A percentile compares a stretch with the other conserved stretches of the same genome.
Conservation (phyloP, 768 basidiomycete genomes). For the Coprinopsis cinerea region DNA sequence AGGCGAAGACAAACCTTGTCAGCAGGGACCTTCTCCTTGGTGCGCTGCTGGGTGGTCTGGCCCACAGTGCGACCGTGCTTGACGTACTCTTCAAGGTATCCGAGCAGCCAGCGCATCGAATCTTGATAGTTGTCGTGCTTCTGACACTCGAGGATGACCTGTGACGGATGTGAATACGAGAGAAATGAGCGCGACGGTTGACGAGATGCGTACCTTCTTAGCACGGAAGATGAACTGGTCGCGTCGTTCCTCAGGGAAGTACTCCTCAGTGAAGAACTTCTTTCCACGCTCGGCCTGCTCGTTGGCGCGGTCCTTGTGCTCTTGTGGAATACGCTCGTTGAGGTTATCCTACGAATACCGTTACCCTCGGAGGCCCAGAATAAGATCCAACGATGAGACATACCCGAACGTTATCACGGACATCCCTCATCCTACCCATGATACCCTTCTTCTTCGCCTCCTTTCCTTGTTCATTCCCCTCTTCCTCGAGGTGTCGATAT, state of each 20-base stretch:
- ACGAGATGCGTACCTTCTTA: slow-evolving; percentile 62
- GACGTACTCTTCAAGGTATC: slow-evolving; percentile 57
- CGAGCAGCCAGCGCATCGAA: slow-evolving; percentile 68
- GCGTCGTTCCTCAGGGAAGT: slow-evolving; percentile 85
- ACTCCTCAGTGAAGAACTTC: slow-evolving; percentile 72
- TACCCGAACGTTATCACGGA: slow-evolving; percentile 21
- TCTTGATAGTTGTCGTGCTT: slow-evolving; percentile 88
- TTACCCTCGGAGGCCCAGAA: not conserved
- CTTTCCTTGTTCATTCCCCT: slow-evolving; percentile 8
- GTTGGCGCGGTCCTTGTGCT: slow-evolving; percentile 53
- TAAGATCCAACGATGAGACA: not conserved
- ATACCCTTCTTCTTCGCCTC: slow-evolving; percentile 28
- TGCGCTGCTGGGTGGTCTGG: slow-evolving; percentile 17
- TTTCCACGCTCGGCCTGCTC: slow-evolving; percentile 54
- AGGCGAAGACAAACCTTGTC: slow-evolving; percentile 17
- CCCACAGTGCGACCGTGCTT: slow-evolving; percentile 35
- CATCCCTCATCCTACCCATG: slow-evolving; percentile 28
- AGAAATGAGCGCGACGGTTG: not conserved
- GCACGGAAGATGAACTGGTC: slow-evolving; percentile 91
- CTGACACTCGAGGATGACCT: slow-evolving; percentile 89
- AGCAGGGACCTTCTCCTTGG: slow-evolving; percentile 15
- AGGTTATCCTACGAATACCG: slow-evolving; percentile 18
- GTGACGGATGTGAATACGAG: not conserved
- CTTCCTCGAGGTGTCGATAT: not conserved
- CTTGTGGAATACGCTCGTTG: slow-evolving; percentile 56